Evolutionary conservation across 2,329 filamentous ascomycete species (phyloP), one percentile per base, ranked within the genome.

Genomic region (Geosmithia flava): DNA sequence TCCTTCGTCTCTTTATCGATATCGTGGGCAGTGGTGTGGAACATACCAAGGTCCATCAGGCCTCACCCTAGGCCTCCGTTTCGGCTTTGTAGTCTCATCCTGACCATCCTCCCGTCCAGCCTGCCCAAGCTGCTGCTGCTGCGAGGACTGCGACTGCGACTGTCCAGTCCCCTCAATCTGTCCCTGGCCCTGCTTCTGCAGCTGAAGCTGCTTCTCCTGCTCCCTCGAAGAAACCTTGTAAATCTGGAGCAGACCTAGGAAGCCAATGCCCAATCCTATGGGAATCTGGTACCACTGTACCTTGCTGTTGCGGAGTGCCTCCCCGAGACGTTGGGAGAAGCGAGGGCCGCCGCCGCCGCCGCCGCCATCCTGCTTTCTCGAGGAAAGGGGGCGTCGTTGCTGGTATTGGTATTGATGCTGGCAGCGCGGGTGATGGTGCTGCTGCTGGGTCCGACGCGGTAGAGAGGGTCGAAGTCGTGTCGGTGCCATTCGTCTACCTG

Each of bases 271-370:
- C 20, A 95, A 73, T 23, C 84, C 87, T 48, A 95, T 78, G 20
- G 90, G 90, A 55, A 96, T 95, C 44, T 86, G 87, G 65, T 89
- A 87, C 90, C 90, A 96, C 69, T 86, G 80, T 52, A 93, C 75
- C 63, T 72, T 78, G 53, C 68, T 71, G 54, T 71, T 72, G 52
- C 65, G 68, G 47, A 74, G 61, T 42, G 73, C 72, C 50, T 68
- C 67, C 23, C 72, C 67, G 49, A 78, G 65, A 27, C 72, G 70
- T 45, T 73, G 70, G 29, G 73, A 70, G 62, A 78, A 77, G 50
- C 68, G 67, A 39, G 67, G 71, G 52, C 69, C 63, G 52, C 68
- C 68, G 48, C 68, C 68, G 42, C 70, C 65, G 54, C 54, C 33
- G 11, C 29, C 11, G 7, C 11, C 29, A 30, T 30, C 15, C 33